These are phyloP conservation scores for Pythium scleroteichum DNA, from an alignment of 352 stramenopile genomes.

Conservation along the genomic window DNA sequence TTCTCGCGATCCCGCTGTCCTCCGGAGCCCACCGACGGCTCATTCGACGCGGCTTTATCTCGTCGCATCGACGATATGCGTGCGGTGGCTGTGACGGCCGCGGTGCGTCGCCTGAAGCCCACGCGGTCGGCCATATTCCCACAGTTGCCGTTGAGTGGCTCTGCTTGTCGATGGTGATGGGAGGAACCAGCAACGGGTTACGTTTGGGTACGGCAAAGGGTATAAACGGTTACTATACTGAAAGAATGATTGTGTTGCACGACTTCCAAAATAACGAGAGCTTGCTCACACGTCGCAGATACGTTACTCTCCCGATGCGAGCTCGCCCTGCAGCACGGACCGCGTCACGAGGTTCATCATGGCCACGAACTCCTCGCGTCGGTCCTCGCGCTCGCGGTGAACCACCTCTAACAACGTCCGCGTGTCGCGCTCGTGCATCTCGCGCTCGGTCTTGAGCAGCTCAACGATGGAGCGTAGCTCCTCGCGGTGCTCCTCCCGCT, in stretches of 20 bases:
- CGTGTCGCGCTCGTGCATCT: constrained; percentile 4
- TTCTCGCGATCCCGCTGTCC: not conserved
- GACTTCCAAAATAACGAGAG: too few species aligned
- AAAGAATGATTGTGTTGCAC: too few species aligned
- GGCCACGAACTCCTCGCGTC: constrained; percentile 14
- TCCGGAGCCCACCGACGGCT: not conserved
- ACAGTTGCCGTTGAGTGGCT: not conserved
- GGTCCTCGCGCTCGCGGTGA: constrained; percentile 11
- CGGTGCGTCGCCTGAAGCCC: not conserved
- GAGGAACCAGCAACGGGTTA: too few species aligned
- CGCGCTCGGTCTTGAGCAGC: constrained; percentile 19
- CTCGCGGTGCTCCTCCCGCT: constrained; percentile 11
- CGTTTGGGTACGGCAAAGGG: not conserved
- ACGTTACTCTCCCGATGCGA: not conserved
- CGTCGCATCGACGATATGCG: not conserved
- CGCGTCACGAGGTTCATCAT: constrained; percentile 23
- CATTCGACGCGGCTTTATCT: not conserved
- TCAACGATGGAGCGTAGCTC: constrained; percentile 16
- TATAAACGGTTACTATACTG: not conserved
- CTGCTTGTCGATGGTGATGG: too few species aligned
- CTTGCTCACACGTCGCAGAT: too few species aligned
- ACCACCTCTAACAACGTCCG: constrained; percentile 7
- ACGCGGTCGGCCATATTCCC: not conserved
- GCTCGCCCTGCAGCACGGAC: constrained; percentile 13
- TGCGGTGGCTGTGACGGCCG: not conserved